Evolutionary conservation across 495 filamentous ascomycete genomes (phyloP).

Genomic region (Hypoxylon fragiforme): DNA sequence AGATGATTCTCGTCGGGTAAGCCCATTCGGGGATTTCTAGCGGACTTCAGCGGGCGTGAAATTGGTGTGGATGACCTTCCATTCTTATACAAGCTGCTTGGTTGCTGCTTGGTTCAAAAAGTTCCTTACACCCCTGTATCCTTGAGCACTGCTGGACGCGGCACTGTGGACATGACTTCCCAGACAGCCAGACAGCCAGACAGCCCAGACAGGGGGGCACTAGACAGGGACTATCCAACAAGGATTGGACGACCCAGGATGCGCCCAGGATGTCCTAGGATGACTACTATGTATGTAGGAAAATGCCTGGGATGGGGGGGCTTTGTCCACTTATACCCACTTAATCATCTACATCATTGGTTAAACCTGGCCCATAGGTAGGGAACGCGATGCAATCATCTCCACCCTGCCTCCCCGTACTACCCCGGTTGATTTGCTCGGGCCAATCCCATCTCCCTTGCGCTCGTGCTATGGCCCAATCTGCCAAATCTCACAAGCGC

Average conservation of each 20-base stretch:
- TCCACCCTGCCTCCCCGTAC: slow-evolving; percentile 27
- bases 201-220: background rate
- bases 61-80: slow-evolving; percentile 31
- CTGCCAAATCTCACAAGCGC: slow-evolving; percentile 19
- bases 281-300: too few species aligned
- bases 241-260: too few species aligned
- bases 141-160: background rate
- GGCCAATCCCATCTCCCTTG: slow-evolving; percentile 33
- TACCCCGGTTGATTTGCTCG: slow-evolving; percentile 34
- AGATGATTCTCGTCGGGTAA: slow-evolving; percentile 19
- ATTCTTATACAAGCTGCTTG: slow-evolving; percentile 33
- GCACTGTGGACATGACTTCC: slow-evolving; percentile 10
- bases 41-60: slow-evolving; percentile 23
- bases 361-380: slow-evolving; percentile 28
- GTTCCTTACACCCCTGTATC: slow-evolving; percentile 23
- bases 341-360: slow-evolving; percentile 14
- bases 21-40: slow-evolving; percentile 29
- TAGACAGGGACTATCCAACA: background rate
- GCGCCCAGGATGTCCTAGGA: too few species aligned
- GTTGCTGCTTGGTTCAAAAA: slow-evolving; percentile 28
- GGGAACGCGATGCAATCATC: slow-evolving; percentile 37
- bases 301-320: background rate
- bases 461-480: slow-evolving; percentile 30
- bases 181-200: too few species aligned
- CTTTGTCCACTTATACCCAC: slow-evolving; percentile 10